Conservation (phyloP, 768 basidiomycete genomes). For the Xanthoconium stramineum region DNA sequence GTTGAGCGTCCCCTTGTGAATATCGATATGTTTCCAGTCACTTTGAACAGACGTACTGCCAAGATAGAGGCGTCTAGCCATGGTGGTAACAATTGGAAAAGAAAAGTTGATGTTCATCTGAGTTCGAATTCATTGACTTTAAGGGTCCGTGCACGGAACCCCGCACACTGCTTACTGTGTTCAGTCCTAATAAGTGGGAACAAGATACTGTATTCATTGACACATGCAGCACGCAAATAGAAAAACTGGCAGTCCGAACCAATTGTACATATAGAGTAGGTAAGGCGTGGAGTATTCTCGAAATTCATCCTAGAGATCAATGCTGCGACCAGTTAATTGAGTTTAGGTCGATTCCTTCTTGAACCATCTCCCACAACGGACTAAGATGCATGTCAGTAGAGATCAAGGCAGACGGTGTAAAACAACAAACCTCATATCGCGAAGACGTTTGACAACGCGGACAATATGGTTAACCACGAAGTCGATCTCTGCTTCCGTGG, state of each 20-base stretch:
- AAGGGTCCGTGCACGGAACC: slow-evolving; percentile 32
- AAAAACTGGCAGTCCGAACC: not conserved
- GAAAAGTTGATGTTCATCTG: slow-evolving; percentile 24
- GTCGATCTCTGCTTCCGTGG: slow-evolving; percentile 95
- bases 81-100: slow-evolving; percentile 40
- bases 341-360: slow-evolving; percentile 96
- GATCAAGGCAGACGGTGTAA: slow-evolving; percentile 1
- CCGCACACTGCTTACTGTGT: slow-evolving; percentile 12
- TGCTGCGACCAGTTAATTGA: slow-evolving; percentile 90
- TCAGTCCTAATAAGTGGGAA: not conserved
- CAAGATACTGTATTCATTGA: not conserved
- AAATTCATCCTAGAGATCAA: slow-evolving; percentile 23
- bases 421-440: slow-evolving; percentile 81
- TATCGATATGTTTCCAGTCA: slow-evolving; percentile 2
- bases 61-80: slow-evolving; percentile 84
- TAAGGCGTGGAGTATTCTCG: slow-evolving; percentile 11
- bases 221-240: not conserved
- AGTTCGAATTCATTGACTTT: slow-evolving; percentile 32
- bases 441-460: slow-evolving; percentile 77
- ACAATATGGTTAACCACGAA: slow-evolving; percentile 89
- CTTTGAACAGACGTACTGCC: slow-evolving; percentile 54
- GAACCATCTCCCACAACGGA: slow-evolving; percentile 99
- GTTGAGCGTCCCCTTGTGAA: not conserved
- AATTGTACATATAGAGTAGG: slow-evolving; percentile 13
- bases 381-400: slow-evolving; percentile 35